Base-by-base conservation (phyloP, 2,329 filamentous ascomycete species). In the Fusarium cyanostomum region DNA sequence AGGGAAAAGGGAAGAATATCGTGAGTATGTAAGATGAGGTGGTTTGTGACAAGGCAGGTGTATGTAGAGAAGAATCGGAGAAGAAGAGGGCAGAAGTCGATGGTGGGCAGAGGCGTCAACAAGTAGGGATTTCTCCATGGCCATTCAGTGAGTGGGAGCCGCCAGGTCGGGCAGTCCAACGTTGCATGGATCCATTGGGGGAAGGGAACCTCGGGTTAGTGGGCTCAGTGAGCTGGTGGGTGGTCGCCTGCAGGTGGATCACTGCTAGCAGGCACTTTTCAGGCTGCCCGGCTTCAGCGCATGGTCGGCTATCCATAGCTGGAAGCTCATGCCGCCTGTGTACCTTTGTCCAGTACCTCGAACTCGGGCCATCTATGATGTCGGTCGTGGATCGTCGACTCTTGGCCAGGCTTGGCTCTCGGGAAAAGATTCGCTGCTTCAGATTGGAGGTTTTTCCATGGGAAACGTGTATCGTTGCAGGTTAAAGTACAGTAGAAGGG, bases 171-270 rank as follows among this genome's bases (percentile, higher is more conserved):
- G 55, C 62, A 71, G 67, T 71, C 57, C 60, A 71, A 71, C 69
- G 69, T 71, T 71, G 69, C 69, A 71, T 70, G 61, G 61, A 57
- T 38, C 28, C 33, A 51, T 50, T 16, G 59, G 55, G 53, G 49
- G 34, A 39, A 57, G 31, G 51, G 38, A 28, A 63, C 51, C 49
- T 53, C 59, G 62, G 63, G 62, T 53, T 59, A 65, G 67, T 69
- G 67, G 66, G 56, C 48, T 68, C 59, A 52, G 66, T 12, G 48
- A 52, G 46, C 46, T 60, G 59, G 54, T 69, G 66, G 67, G 55
- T 70, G 52, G 68, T 66, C 63, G 67, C 62, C 67, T 69, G 67
- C 67, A 70, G 63, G 67, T 69, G 67, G 67, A 70, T 69, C 67
- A 68, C 67, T 63, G 55, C 61, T 70, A 70, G 55, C 53, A 57